phyloP scores from a whole-genome alignment of 805 yeast genomes.

The Cyberlindnera mississippiensis region DNA sequence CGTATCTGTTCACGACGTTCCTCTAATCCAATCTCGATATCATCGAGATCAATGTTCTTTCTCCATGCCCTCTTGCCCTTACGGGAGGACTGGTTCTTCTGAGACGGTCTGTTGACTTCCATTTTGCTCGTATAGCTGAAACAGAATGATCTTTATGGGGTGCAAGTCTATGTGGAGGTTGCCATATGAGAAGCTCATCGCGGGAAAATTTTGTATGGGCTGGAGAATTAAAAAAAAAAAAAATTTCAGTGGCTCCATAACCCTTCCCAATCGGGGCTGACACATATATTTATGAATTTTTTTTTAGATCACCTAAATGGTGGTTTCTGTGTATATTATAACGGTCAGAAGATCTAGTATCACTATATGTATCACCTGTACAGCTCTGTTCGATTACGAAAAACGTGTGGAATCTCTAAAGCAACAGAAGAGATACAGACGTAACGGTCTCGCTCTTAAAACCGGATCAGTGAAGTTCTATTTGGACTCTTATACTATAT shows the following conservation, averaged over 20 bases:
- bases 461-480: no score
- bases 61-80: slow-evolving; percentile 94
- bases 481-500: no score
- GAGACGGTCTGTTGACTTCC: slow-evolving; percentile 51
- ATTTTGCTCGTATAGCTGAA: slow-evolving; percentile 6
- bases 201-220: slow-evolving; percentile 5
- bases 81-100: slow-evolving; percentile 69
- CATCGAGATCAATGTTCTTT: slow-evolving; percentile 84
- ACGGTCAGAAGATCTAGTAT: no score
- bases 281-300: not conserved
- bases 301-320: no score
- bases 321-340: no score
- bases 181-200: slow-evolving; percentile 12
- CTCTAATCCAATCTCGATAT: slow-evolving; percentile 68
- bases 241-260: slow-evolving; percentile 5
- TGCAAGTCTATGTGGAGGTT: no score
- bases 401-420: no score
- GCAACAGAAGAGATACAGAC: no score
- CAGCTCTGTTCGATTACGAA: no score
- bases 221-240: not conserved
- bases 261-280: slow-evolving; percentile 6
- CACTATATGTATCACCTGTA: no score
- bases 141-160: not conserved
- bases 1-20: slow-evolving; percentile 60
- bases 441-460: no score